Evolutionary conservation across 108 stramenopile genomes (phyloP).

Genomic region (Nitzschia palea): DNA sequence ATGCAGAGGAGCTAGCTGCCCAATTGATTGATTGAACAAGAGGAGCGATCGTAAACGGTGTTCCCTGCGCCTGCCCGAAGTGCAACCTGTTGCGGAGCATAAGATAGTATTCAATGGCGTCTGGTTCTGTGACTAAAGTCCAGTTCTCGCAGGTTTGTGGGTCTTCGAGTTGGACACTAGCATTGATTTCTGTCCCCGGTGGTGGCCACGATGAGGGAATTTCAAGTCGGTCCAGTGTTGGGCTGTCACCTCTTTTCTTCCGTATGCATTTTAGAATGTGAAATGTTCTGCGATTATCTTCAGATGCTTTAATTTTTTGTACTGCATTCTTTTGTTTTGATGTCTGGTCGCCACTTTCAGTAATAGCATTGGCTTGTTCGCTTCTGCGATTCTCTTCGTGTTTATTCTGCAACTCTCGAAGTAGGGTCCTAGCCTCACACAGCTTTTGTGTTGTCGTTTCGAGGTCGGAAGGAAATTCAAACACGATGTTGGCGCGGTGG

Average conservation of each 20-base stretch:
- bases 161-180: not conserved
- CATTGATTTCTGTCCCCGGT: not conserved
- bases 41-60: not conserved
- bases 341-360: no score
- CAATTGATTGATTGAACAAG: not conserved
- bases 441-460: no score
- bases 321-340: no score
- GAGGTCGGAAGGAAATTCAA: no score
- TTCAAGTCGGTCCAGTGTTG: not conserved
- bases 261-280: no score
- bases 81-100: not conserved
- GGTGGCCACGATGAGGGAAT: not conserved
- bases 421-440: no score
- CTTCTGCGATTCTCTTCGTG: not conserved
- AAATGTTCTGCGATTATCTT: no score
- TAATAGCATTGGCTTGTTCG: not conserved
- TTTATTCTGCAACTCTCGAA: no score
- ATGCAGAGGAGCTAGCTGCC: not conserved
- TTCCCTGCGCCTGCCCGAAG: not conserved
- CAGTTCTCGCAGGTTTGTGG: not conserved
- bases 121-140: not conserved
- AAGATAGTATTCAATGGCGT: constrained; percentile 2
- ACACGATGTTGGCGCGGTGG: no score
- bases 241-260: not conserved
- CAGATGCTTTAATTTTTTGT: no score